Evolutionary conservation across 2,329 filamentous ascomycete genomes (phyloP), one percentile per base, ranked within the genome.

Genomic region (Daldinia eschscholtzii): DNA sequence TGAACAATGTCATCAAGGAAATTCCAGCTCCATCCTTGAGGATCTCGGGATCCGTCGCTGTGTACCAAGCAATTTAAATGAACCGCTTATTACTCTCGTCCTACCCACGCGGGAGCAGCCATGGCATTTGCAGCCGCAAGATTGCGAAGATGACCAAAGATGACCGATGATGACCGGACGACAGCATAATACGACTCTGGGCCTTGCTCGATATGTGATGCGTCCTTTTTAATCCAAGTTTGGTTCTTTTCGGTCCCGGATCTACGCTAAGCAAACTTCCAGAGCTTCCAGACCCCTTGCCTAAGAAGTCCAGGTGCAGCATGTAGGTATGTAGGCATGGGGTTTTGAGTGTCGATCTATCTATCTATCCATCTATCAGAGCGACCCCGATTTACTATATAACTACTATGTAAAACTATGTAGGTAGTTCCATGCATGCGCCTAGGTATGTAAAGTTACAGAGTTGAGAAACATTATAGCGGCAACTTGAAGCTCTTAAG

Each of bases 131-230:
- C 59, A 69, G 68, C 67, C 64, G 68, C 66, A 66, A 57, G 20
- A 23, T 23, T 23, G 20, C 20, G 20, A 52, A 12, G 1, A 52
- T 33, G 23, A 48, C 44, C 44, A 18, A 48, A 48, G 3, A 71
- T 72, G 66, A 28, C 60, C 72, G 73, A 52, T 30, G 6, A 71
- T 72, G 65, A 28, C 60, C 73, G 73, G 73, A 41, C 67, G 67
- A 67, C 65, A 69, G 70, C 73, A 76, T 74, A 71, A 73, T 71
- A 73, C 66, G 71, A 74, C 64, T 70, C 63, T 65, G 68, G 60
- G 64, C 63, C 61, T 58, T 58, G 48, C 50, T 64, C 26, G 35
- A 65, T 52, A 64, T 42, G 64, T 58, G 30, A 56, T 46, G 65
- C 46, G 60, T 65, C 52, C 63, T 67, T 66, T 67, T 66, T 59